Base-by-base conservation (phyloP, 768 basidiomycete species). In the Hysterangium stoloniferum region DNA sequence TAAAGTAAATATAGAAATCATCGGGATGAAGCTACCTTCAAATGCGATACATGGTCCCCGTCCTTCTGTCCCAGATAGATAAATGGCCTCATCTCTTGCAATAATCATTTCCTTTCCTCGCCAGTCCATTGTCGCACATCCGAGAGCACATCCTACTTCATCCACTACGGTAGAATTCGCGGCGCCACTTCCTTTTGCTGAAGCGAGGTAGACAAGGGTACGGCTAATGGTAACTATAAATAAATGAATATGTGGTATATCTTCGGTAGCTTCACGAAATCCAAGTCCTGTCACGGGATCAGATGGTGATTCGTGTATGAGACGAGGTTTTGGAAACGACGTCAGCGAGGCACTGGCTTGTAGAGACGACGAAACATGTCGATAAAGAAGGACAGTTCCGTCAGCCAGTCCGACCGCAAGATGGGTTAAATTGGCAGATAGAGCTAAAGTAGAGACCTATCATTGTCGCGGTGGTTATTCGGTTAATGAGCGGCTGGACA, bases 201-300 rank as follows among this genome's bases (percentile, higher is more conserved):
- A 76, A 0, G 83, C 80, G 29, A 84, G 80, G 59, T 91, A 84
- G 6, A 78, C 76, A 20, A 95, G 70, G 1, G 93, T 86, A 27
- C 81, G 77, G 49, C 84, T 85, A 0, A 84, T 90, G 0, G 94
- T 97, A n/a, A 86, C 84, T 38, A 98, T 84, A 64, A 93, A 86
- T 6, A 97, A 73, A 59, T 79, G 78, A 13, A 79, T 61, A 17
- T 72, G 70, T 2, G 70, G 64, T n/a, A 63, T 58, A 4, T 71
- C 67, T 22, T 51, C 47, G 12, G 63, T 65, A 0, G 83, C 74
- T 61, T 89, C 84, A 17, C 79, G 76, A 68, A 98, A 95, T 0
- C 90, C 92, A 2, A 98, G 77, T 3, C 88, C 93, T 0, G 95
- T 97, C 49, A 98, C 83, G 1, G 95, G 93, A 61, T 99, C 94